Evolutionary conservation across 2,329 filamentous ascomycete genomes (phyloP), one percentile per base, ranked within the genome.

Genomic region (Ramichloridium luteum): DNA sequence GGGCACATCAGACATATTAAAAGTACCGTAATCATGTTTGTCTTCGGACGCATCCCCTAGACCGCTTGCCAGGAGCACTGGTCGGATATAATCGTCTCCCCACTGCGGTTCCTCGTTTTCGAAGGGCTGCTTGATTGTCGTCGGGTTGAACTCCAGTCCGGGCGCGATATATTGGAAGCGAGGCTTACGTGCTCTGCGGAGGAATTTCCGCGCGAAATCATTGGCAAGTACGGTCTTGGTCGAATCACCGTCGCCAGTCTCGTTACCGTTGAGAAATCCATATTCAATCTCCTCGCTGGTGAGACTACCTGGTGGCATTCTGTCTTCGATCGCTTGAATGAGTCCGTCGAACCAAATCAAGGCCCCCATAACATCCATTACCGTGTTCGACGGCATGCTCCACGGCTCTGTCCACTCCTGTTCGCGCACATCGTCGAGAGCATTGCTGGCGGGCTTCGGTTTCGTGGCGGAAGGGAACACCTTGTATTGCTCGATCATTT

Each of bases 141-240:
- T n/a, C n/a, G n/a, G n/a, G n/a, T n/a, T n/a, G 20, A 23, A 8
- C 8, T 23, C 8, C 13, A 40, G 20, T 6, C 38, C 35, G 9
- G 38, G 38, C n/a, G 35, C 38, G 18, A 40, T 18, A 20, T 27
- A 35, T 2, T 14, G 15, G 16, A 40, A 40, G 6, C 38, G 35
- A 10, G 35, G 35, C 25, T 18, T 25, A 10, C 26, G 25, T n/a
- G 38, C 38, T 27, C 37, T 17, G 6, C 16, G 9, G 2, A 40
- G 13, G 28, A 40, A 40, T 4, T 32, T n/a, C 10, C 25, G 31
- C 11, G 31, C 35, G 20, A 34, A 40, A 8, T n/a, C n/a, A n/a
- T n/a, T n/a, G n/a, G n/a, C n/a, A n/a, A n/a, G n/a, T n/a, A n/a
- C n/a, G 34, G 31, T 3, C 33, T 28, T 5, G 35, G 37, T 2